Base-by-base conservation (phyloP, 2,329 filamentous ascomycete genomes). In the Juglanconis sp. region DNA sequence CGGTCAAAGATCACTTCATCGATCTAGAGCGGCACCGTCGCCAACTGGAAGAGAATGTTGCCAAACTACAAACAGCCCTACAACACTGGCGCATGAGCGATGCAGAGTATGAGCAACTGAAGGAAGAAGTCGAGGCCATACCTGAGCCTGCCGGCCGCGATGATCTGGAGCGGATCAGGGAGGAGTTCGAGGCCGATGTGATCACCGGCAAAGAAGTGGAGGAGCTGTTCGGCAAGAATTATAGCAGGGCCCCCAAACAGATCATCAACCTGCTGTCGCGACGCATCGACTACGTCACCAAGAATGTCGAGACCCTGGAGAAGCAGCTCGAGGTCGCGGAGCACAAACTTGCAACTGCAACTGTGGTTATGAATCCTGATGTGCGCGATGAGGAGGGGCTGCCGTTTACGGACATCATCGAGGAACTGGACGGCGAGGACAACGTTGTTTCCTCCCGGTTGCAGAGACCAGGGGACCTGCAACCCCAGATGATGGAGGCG, bases 11-110 rank as follows among this genome's bases (percentile, higher is more conserved):
- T 65, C 81, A 81, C 57, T 81, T 92, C 54, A 77, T 84, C 49
- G 83, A 88, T 68, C 82, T 96, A 47, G 92, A 96, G 73, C 84
- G 83, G 63, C 90, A 94, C 69, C 85, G 91, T 15, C 78, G 83
- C 65, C 82, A 87, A 63, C 86, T 98, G 7, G 91, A 96, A 73
- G 83, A 86, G 42, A 92, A 88, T 65, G 83, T 96, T 51, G 77
- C 81, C 53, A 86, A 91, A 71, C 83, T 98, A 24, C 85, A 85
- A 58, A 86, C 89, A 68, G 87, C 90, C 6, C 81, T 98, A 56
- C 86, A 87, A 64, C 89, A 96, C 76, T 99, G 94, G 94, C 89
- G 91, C 65, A 88, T 87, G 57, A 96, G 91, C 85, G 93, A 96
- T 72, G 86, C 90, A 52, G 94, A 98, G 72, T 98, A 98, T 73